Evolutionary conservation across 1,139 yeast species (phyloP), one percentile per base, ranked within the genome.

Genomic region (Taphrina populina): DNA sequence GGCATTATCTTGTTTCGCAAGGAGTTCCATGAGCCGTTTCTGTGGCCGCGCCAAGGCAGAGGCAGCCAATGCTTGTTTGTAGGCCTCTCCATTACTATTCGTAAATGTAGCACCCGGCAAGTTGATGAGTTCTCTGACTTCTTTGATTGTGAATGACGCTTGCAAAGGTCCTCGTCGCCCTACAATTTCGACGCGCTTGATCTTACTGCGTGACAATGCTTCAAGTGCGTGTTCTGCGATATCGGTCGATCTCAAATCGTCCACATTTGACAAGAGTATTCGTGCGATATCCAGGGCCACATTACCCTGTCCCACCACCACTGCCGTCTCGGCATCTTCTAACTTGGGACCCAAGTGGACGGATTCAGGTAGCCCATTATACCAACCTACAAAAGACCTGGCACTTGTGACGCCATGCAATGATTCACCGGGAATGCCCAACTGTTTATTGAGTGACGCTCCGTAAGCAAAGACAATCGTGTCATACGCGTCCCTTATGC

Each of bases 261-360:
- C 70, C 0, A 74, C 69, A 26, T 81, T 80, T 10, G 83, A 81
- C 58, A 90, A 70, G 34, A 92, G 72, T 1, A 92, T 74, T 55
- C 99, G 73, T 0, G 96, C 90, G 6, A 92, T 82, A 67, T 92
- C 99, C 59, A 92, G 71, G 0, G 98, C 96, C n/a, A 92, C 99
- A 66, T 92, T 92, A 39, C 99, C 99, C 67, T 90, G 90, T 2
- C 99, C 99, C n/a, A 92, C 77, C 41, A 92, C 82, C 0, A 84
- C 80, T 1, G 88, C 95, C 44, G 77, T 74, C 59, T 78, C 77
- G 0, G 83, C 81, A 36, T 76, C 71, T 8, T 77, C 79, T 63
- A 92, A 72, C 2, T 78, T 80, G 0, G 86, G 83, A 33, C 71
- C 71, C 44, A 74, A 69, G 49, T 66, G 65, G 36, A 65, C 69